Evolutionary conservation across 345 rosid genomes (phyloP), one percentile per base, ranked within the genome.

Genomic region (Passiflora organensis): DNA sequence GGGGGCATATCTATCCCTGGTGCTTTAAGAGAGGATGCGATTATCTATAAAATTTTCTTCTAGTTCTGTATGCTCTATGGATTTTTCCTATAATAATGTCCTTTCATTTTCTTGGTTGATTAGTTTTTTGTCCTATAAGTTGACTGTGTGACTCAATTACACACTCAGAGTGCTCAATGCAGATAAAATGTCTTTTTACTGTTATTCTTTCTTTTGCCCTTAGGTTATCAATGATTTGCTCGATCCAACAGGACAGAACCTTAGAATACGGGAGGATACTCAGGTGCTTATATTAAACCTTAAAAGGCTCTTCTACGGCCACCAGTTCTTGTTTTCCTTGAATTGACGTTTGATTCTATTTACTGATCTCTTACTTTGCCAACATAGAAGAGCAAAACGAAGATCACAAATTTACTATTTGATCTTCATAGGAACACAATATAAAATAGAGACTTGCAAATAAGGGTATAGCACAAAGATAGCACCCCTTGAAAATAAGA

Each of bases 201-300:
- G 34, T 28, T 34, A 36, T 52, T 53, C 15, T 22, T 53, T 28
- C 20, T 12, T 47, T 58, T 41, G 20, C 39, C 62, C 15, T 9
- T 68, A 87, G 98, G 98, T 91, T 55, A 85, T 91, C 72, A 91
- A 91, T 67, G 96, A 87, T 72, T 83, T 87, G 59, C 95, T 91
- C 46, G 82, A 87, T 76, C 81, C 96, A 72, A 73, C 81, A 13
- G 95, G 88, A 22, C 96, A 91, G 72, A 91, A 91, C 71, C 85
- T 91, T 52, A 75, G 90, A 65, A 81, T 91, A 72, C 77, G 98
- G 59, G 96, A 91, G 68, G 98, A 91, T 67, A 59, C 84, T 39
- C 95, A 91, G 96, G 98, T 91, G 56, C n/a, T 53, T 14, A 55
- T 13, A 15, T 51, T 34, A 9, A 15, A 25, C 2, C 60, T 1